phyloP scores from a whole-genome alignment of 2,329 filamentous ascomycete species.

The Neofusicoccum ribis region DNA sequence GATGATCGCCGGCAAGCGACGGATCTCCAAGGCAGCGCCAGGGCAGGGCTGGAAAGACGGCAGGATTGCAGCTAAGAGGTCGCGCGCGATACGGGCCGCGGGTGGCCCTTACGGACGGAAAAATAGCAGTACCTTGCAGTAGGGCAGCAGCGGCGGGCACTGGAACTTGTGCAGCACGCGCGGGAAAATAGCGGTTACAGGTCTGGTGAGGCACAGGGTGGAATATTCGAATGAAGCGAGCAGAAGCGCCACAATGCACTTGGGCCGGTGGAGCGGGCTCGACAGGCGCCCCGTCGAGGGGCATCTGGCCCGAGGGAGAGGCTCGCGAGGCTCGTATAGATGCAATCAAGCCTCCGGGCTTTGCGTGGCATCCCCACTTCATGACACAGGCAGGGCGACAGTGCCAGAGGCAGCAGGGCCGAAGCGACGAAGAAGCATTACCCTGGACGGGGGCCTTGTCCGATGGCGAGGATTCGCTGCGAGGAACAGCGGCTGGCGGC shows the following conservation, averaged over 20 bases:
- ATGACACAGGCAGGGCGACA: not conserved
- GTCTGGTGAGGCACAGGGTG: not conserved
- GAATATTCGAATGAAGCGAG: not conserved
- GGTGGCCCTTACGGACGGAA: not conserved
- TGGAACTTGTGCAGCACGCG: not conserved
- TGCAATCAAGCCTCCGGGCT: not conserved
- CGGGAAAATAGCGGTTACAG: not conserved
- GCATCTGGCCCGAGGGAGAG: too few relatives aligned
- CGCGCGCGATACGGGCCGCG: too few relatives aligned
- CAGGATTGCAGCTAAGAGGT: not conserved
- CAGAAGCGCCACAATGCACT: not conserved
- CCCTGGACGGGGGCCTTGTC: not conserved
- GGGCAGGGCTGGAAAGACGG: not conserved
- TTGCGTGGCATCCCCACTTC: constrained; percentile 1
- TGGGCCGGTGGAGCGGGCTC: not conserved
- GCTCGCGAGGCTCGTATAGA: not conserved
- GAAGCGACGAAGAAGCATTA: not conserved
- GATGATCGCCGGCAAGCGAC: not conserved
- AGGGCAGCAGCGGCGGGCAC: not conserved
- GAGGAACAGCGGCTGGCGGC: not conserved
- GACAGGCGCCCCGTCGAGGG: not conserved
- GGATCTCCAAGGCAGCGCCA: not conserved
- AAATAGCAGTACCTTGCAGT: not conserved
- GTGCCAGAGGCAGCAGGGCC: not conserved
- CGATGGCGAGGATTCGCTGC: not conserved